Evolutionary conservation across 1,284 basidiomycete genomes (phyloP), one percentile per base, ranked within the genome.

Genomic region (Flammula alnicola): DNA sequence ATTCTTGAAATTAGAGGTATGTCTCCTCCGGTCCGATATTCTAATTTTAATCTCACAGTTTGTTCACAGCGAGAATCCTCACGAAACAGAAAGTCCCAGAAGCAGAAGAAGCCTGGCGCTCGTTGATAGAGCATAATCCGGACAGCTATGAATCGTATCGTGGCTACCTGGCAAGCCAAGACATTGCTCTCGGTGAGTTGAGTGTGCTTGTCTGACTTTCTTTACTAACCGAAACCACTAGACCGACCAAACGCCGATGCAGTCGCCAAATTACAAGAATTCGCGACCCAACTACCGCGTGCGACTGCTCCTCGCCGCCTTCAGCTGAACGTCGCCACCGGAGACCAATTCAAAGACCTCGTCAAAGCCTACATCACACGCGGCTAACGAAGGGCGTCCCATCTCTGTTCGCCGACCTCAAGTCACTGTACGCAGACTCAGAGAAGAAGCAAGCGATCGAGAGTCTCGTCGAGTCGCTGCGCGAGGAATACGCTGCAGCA

Each of bases 381-480:
- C 2, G 90, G 84, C 73, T 99, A 11, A 79, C 80, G 48, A 93
- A 93, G 60, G 96, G 95, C 52, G 80, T 99, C 23, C 97, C 97
- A 2, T 98, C 95, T 2, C 77, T 99, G 5, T 99, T 98, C 64
- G 86, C 89, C 20, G 95, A 98, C 68, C 66, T 99, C 67, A 98
- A 98, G 67, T 76, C 86, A 0, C 80, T 99, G 2, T 98, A 98
- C 65, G 54, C 58, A 5, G 78, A 88, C 52, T 60, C 76, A 8
- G 63, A 75, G 10, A 97, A 95, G 68, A 81, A 83, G 44, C 68
- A 76, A 19, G 69, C 76, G 1, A 83, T 98, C 33, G 86, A 94
- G 60, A 77, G 81, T n/a, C 76, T 94, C 23, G 79, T 86, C 3
- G 82, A 89, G 64, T 72, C 76, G 7, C 74, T 84, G 31, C 74